Evolutionary conservation across 805 yeast genomes (phyloP).

Genomic region (Clavispora asparagi): DNA sequence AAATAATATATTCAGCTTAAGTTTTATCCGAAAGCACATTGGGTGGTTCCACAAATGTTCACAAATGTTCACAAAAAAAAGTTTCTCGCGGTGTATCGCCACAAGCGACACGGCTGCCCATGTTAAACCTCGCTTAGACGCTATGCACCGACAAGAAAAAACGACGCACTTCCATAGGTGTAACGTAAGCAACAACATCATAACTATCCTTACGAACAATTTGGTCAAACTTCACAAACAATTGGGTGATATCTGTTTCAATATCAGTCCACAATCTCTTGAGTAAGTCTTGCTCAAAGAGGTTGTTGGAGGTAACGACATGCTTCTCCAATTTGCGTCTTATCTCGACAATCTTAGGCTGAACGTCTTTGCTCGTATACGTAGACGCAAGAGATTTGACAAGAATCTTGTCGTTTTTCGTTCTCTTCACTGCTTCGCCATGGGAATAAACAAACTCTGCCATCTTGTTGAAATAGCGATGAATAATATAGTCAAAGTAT

Average conservation of each 20-base stretch:
- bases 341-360: constrained; percentile 48
- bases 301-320: constrained; percentile 36
- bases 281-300: constrained; percentile 49
- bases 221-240: constrained; percentile 49
- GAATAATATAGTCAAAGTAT: constrained; percentile 30
- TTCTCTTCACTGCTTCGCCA: constrained; percentile 48
- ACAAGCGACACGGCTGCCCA: no score
- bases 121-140: not conserved
- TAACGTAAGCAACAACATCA: constrained; percentile 47
- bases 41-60: no score
- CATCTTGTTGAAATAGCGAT: constrained; percentile 61
- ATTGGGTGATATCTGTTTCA: constrained; percentile 55
- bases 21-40: no score
- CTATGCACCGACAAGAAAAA: constrained; percentile 30
- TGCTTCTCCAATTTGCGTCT: constrained; percentile 54
- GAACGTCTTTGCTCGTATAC: constrained; percentile 56
- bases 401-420: constrained; percentile 57
- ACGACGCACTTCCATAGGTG: constrained; percentile 51
- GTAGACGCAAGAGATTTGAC: constrained; percentile 52
- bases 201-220: constrained; percentile 50
- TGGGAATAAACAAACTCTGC: constrained; percentile 64
- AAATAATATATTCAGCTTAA: no score
- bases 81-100: no score
- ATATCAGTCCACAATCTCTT: constrained; percentile 66
- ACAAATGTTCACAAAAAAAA: no score